Evolutionary conservation across 768 basidiomycete genomes (phyloP).

Genomic region (Lactifluus echinatus): DNA sequence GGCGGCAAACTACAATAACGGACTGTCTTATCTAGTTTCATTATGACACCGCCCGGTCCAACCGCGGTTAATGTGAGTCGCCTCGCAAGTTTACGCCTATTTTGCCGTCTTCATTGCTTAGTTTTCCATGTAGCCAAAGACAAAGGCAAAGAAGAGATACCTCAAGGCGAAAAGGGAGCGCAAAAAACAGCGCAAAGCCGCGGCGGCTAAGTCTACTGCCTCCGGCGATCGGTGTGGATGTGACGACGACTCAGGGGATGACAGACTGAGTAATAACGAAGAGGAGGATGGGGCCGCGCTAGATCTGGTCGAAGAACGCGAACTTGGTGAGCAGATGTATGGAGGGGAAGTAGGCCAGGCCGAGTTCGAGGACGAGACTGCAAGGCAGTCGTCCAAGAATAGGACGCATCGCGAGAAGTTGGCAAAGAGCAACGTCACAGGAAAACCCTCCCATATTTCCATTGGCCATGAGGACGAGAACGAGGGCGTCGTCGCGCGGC

Average conservation of each 20-base stretch:
- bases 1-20: not conserved
- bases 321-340: not conserved
- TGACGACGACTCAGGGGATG: slow-evolving; percentile 20
- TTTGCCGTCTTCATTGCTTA: not conserved
- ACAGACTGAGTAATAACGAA: not conserved
- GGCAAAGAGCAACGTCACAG: too few species aligned
- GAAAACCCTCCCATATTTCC: not conserved
- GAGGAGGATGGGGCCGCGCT: not conserved
- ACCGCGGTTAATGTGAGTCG: slow-evolving; percentile 19
- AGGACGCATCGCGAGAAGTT: not conserved
- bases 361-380: not conserved
- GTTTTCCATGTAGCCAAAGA: slow-evolving; percentile 38
- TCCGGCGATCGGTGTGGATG: slow-evolving; percentile 18
- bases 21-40: not conserved
- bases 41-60: not conserved
- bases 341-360: not conserved
- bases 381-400: not conserved
- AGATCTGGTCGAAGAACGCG: not conserved
- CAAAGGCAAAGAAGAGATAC: slow-evolving; percentile 65
- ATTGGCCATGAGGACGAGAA: not conserved
- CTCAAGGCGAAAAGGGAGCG: slow-evolving; percentile 63
- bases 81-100: not conserved
- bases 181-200: slow-evolving; percentile 41
- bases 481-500: not conserved
- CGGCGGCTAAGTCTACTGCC: slow-evolving; percentile 24